Conservation (phyloP, 1,284 basidiomycete genomes). For the Meripilus lineatus region DNA sequence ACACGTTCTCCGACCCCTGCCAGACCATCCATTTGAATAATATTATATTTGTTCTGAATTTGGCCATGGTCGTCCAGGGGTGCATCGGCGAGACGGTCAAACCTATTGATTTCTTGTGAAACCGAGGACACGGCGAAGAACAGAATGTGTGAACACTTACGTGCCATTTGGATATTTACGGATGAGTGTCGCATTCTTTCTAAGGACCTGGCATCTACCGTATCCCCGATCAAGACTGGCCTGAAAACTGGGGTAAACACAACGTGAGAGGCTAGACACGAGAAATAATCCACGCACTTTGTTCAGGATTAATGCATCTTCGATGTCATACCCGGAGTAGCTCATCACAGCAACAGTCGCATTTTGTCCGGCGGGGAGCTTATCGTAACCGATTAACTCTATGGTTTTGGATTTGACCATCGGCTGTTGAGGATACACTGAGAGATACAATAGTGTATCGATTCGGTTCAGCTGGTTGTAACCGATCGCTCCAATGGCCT, state of each 20-base stretch:
- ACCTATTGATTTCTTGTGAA: slow-evolving; percentile 38
- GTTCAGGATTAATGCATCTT: slow-evolving; percentile 97
- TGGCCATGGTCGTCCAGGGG: slow-evolving; percentile 81
- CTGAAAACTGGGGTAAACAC: slow-evolving; percentile 30
- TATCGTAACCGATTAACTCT: slow-evolving; percentile 95
- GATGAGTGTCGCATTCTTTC: slow-evolving; percentile 93
- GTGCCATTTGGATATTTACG: slow-evolving; percentile 97
- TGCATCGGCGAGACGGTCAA: slow-evolving; percentile 92
- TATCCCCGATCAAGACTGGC: slow-evolving; percentile 96
- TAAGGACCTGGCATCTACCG: slow-evolving; percentile 94
- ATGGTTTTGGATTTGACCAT: slow-evolving; percentile 99
- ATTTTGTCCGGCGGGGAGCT: slow-evolving; percentile 96
- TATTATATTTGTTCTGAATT: slow-evolving; percentile 81
- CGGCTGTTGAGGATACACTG: slow-evolving; percentile 98
- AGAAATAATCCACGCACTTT: slow-evolving; percentile 45
- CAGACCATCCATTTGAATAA: slow-evolving; percentile 89
- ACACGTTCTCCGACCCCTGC: slow-evolving; percentile 94
- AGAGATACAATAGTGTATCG: slow-evolving; percentile 97
- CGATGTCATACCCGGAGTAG: slow-evolving; percentile 99
- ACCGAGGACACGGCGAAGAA: slow-evolving; percentile 2
- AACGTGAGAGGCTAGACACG: not conserved
- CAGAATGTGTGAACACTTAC: slow-evolving; percentile 42
- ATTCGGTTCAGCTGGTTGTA: slow-evolving; percentile 99
- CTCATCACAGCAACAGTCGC: slow-evolving; percentile 99
- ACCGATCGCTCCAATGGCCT: slow-evolving; percentile 98